These are phyloP conservation scores for Grosmannia huntii DNA, from an alignment of 2,329 filamentous ascomycete species.

Conservation along the genomic window DNA sequence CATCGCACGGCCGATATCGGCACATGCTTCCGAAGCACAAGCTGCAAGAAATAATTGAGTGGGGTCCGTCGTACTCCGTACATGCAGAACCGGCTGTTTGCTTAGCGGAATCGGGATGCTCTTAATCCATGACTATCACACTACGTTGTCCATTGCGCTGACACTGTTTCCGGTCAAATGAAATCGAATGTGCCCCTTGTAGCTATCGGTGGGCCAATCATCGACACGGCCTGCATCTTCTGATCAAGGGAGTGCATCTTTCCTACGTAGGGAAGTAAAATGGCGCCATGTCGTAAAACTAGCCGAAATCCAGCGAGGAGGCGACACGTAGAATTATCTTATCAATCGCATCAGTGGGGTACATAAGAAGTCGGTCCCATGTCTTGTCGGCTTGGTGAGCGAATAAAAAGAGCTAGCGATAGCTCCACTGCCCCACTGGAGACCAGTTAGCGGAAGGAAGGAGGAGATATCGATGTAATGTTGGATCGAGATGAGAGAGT, in stretches of 20 bases:
- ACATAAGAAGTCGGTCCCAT: background rate
- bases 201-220: slow-evolving; percentile 6
- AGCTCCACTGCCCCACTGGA: background rate
- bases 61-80: background rate
- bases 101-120: background rate
- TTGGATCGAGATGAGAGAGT: background rate
- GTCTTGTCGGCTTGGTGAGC: slow-evolving; percentile 4
- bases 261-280: slow-evolving; percentile 1
- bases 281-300: slow-evolving; percentile 9
- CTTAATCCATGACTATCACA: background rate
- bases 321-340: slow-evolving; percentile 14
- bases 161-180: slow-evolving; percentile 10
- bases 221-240: background rate
- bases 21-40: background rate
- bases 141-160: slow-evolving; percentile 8
- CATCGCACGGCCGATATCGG: background rate
- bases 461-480: background rate
- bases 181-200: slow-evolving; percentile 1
- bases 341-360: slow-evolving; percentile 16
- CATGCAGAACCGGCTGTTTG: background rate
- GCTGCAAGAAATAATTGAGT: background rate
- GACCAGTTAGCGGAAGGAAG: background rate
- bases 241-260: background rate
- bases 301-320: background rate
- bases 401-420: slow-evolving; percentile 2